Evolutionary conservation across 78 protist genomes (phyloP).

Genomic region (Anaeramoeba flamelloides): DNA sequence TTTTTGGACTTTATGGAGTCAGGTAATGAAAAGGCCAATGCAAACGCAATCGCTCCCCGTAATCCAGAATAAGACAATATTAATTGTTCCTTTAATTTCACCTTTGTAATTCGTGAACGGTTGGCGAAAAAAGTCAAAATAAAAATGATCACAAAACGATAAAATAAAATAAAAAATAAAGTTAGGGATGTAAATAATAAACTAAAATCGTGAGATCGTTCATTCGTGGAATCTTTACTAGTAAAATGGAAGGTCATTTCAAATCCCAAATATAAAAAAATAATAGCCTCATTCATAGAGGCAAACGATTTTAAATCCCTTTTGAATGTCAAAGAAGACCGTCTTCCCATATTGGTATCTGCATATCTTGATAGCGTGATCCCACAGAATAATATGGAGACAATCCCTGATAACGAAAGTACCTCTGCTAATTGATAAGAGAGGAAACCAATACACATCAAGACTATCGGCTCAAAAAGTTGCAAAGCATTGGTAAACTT

Average conservation of each 20-base stretch:
- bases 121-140: too few species aligned
- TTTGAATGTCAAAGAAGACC: neutral
- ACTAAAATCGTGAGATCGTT: too few species aligned
- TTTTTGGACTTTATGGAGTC: neutral
- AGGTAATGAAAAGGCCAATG: slow-evolving; percentile 11
- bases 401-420: slow-evolving; percentile 15
- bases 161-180: too few species aligned
- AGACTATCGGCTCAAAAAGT: slow-evolving; percentile 8
- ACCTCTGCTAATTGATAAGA: slow-evolving; percentile 8
- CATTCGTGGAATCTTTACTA: too few species aligned
- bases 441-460: slow-evolving; percentile 2
- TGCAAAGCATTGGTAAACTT: neutral
- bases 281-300: slow-evolving; percentile 4
- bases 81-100: too few species aligned
- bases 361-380: slow-evolving; percentile 9
- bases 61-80: slow-evolving; percentile 16
- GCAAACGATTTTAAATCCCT: slow-evolving; percentile 1
- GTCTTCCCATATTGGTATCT: neutral
- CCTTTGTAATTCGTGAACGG: too few species aligned
- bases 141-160: too few species aligned
- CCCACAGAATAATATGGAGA: slow-evolving; percentile 6
- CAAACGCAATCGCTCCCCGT: slow-evolving; percentile 29
- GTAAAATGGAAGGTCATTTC: too few species aligned
- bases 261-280: slow-evolving; percentile 14
- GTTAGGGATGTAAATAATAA: too few species aligned